phyloP scores from a whole-genome alignment of 139 green algal genomes.

The Picochlorum sp. region DNA sequence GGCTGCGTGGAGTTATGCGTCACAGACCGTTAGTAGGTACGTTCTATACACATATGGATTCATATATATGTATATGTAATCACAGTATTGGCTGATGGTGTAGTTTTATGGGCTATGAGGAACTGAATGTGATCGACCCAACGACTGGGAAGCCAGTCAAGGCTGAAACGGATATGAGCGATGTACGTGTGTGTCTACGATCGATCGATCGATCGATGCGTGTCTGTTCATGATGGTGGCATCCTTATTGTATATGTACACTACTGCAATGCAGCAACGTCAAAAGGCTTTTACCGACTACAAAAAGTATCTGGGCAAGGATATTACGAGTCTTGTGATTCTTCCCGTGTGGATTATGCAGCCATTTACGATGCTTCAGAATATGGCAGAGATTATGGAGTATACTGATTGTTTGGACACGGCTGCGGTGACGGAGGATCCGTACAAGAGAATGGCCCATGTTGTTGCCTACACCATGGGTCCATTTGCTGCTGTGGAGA shows the following conservation, averaged over 20 bases:
- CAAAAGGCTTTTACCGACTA: constrained; percentile 45
- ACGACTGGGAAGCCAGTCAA: constrained; percentile 26
- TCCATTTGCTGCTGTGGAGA: constrained; percentile 75
- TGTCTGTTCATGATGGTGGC: background rate
- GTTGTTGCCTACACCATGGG: constrained; percentile 84
- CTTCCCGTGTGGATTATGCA: constrained; percentile 97
- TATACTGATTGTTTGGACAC: constrained; percentile 85
- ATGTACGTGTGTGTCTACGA: constrained; percentile 3
- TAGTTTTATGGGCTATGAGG: constrained; percentile 50
- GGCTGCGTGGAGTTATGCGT: constrained; percentile 25
- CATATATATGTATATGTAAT: too few species aligned
- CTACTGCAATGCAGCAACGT: constrained; percentile 26
- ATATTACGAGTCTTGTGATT: constrained; percentile 85
- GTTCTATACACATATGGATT: background rate
- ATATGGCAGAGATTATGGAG: constrained; percentile 97
- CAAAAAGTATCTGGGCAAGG: constrained; percentile 75
- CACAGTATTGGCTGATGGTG: background rate
- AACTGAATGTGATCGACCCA: constrained; percentile 53
- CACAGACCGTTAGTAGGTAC: constrained; percentile 34
- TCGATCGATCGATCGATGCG: background rate
- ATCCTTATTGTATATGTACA: background rate
- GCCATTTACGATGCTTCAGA: constrained; percentile 94
- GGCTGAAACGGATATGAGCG: constrained; percentile 12
- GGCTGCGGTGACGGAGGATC: constrained; percentile 67
- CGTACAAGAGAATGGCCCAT: constrained; percentile 64